Conservation (phyloP, 768 basidiomycete genomes). For the Imleria badia region DNA sequence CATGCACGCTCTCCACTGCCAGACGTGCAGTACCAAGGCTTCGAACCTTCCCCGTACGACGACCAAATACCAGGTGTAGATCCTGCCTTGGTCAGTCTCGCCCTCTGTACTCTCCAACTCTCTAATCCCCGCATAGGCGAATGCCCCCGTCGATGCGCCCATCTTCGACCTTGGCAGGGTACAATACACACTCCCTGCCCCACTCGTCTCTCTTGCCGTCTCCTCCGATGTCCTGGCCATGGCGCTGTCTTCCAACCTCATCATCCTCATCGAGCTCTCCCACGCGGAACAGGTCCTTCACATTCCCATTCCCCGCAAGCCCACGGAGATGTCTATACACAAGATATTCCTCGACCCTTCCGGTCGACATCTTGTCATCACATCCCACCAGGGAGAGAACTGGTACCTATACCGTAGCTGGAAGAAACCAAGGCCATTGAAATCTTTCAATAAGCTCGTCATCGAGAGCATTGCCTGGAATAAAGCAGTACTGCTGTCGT, state of each 20-base stretch:
- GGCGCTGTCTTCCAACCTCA: conserved; percentile 70
- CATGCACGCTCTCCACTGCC: conserved; percentile 44
- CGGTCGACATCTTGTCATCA: conserved; percentile 85
- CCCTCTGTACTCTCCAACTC: not conserved
- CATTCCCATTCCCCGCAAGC: conserved; percentile 73
- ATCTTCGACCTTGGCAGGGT: conserved; percentile 86
- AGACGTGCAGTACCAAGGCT: conserved; percentile 81
- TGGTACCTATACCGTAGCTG: conserved; percentile 85
- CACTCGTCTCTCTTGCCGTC: conserved; percentile 79
- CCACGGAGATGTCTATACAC: conserved; percentile 72
- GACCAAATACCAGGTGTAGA: conserved; percentile 50
- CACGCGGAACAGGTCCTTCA: conserved; percentile 84
- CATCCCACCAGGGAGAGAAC: conserved; percentile 86
- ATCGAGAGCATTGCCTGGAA: conserved; percentile 96
- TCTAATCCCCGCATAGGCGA: conserved; percentile 29
- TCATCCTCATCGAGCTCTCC: conserved; percentile 88
- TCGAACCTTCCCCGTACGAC: conserved; percentile 67
- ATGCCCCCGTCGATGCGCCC: conserved; percentile 42
- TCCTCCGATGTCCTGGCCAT: conserved; percentile 87
- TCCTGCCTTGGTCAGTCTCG: conserved; percentile 19
- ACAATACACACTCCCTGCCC: conserved; percentile 84
- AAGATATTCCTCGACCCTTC: conserved; percentile 92
- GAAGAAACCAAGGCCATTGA: conserved; percentile 80
- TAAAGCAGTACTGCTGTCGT: conserved; percentile 59
- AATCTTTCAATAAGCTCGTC: conserved; percentile 74